A percentile compares a stretch with the other conserved stretches of the same genome.
These are phyloP conservation scores for Purpureocillium lavendulum DNA, from an alignment of 2,329 filamentous ascomycete genomes.

Conservation along the genomic window DNA sequence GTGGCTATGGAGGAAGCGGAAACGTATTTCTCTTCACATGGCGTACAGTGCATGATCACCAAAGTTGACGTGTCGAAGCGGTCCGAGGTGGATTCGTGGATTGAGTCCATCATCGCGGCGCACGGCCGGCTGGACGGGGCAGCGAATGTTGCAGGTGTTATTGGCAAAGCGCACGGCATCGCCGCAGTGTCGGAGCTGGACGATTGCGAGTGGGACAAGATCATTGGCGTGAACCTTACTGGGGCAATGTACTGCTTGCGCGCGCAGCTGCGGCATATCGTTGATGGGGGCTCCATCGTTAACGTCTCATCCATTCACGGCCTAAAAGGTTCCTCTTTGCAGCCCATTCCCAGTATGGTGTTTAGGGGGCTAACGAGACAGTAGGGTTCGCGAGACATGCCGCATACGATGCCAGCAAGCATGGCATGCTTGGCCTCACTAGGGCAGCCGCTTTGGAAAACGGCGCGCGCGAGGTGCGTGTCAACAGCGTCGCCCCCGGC, in stretches of 20 bases:
- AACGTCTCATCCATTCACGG: constrained; percentile 47
- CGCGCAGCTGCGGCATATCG: constrained; percentile 33
- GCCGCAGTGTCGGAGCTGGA: constrained; percentile 30
- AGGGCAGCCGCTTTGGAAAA: constrained; percentile 23
- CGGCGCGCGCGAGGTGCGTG: constrained; percentile 30
- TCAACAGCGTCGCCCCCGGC: constrained; percentile 37
- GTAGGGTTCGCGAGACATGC: constrained; percentile 20
- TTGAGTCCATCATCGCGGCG: constrained; percentile 29
- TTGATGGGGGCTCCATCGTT: constrained; percentile 46
- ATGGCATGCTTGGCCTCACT: constrained; percentile 23
- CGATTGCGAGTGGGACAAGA: constrained; percentile 36
- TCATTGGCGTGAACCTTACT: constrained; percentile 37
- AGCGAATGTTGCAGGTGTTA: constrained; percentile 44
- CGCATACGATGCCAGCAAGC: constrained; percentile 26
- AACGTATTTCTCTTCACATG: constrained; percentile 17
- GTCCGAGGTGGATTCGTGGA: constrained; percentile 40
- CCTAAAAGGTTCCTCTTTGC: constrained; percentile 14
- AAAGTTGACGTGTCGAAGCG: constrained; percentile 38
- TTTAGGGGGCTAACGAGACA: not conserved
- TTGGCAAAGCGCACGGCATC: constrained; percentile 32
- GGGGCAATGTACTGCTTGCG: constrained; percentile 41
- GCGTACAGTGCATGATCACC: constrained; percentile 20
- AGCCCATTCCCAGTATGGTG: not conserved
- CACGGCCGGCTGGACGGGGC: constrained; percentile 44
- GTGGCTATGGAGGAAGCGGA: constrained; percentile 21